Base-by-base conservation (phyloP, 2,329 filamentous ascomycete species). In the Orbilia quercus region DNA sequence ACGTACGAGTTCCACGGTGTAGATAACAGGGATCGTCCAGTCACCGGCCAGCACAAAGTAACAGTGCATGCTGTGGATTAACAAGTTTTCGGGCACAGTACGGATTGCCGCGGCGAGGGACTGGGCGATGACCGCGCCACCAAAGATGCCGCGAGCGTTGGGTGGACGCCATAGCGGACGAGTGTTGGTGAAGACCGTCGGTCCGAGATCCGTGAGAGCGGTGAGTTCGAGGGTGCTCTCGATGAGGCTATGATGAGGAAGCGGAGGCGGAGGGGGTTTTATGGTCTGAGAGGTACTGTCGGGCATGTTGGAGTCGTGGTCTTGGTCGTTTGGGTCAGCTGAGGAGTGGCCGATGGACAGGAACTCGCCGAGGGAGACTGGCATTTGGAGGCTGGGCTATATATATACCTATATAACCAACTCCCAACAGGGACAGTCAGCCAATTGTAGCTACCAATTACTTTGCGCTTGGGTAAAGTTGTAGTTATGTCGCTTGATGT, bases 41-140 rank as follows among this genome's bases (percentile, higher is more conserved):
- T 94, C 91, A 25, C 95, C 95, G 2, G 94, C 93, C 1, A 98
- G 88, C 34, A 99, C 89, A 81, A 99, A 99, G 84, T 98, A 99
- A 86, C 95, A 98, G 85, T 99, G 95, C 90, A 96, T 97, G 79
- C 90, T 94, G 84, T 99, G 95, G 54, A 95, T 88, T 71, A 89
- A 86, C 81, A 96, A 97, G 79, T 91, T 85, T 23, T 84, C 80
- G 0, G 90, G 89, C 1, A 99, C 91, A 7, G 95, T 99, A 79
- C 88, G 87, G 81, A 96, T 92, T 22, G 92, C 95, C 1, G 95
- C 92, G 48, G 90, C 86, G 23, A 97, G 89, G 78, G 87, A 93
- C 84, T 98, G 94, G 51, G 94, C 93, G 77, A 99, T 97, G 38
- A 96, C 92, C 65, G 91, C 89, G 76, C 93, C 93, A 80, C 95